Conservation (phyloP, 2,329 filamentous ascomycete genomes). For the Fusarium keratoplasticum region DNA sequence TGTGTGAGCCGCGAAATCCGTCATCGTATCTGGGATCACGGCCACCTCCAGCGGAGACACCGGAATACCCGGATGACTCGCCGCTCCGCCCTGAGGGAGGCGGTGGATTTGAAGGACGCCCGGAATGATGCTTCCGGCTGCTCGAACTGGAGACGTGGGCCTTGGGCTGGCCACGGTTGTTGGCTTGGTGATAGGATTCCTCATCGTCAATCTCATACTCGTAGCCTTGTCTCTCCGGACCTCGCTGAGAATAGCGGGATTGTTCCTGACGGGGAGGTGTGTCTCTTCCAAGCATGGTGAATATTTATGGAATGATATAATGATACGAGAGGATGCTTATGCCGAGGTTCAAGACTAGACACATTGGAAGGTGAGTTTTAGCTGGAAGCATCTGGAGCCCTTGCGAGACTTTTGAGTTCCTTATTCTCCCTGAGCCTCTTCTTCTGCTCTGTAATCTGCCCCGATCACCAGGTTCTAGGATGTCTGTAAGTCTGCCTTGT, state of each 20-base stretch:
- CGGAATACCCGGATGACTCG: background rate
- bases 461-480: too few species aligned
- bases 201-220: too few species aligned
- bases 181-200: too few species aligned
- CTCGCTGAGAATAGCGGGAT: background rate
- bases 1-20: background rate
- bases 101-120: too few species aligned
- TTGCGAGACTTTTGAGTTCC: background rate
- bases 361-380: too few species aligned
- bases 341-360: too few species aligned
- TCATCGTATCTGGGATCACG: background rate
- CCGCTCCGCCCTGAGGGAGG: accelerated
- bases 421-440: background rate
- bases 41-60: background rate
- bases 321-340: background rate
- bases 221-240: background rate
- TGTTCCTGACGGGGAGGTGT: background rate
- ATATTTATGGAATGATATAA: background rate
- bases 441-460: too few species aligned
- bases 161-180: background rate
- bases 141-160: background rate
- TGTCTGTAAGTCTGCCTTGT: background rate
- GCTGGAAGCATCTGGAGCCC: too few species aligned
- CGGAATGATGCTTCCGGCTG: too few species aligned
- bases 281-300: background rate